These are phyloP conservation scores for Aureobasidium lini DNA, from an alignment of 2,329 filamentous ascomycete species.

Conservation along the genomic window DNA sequence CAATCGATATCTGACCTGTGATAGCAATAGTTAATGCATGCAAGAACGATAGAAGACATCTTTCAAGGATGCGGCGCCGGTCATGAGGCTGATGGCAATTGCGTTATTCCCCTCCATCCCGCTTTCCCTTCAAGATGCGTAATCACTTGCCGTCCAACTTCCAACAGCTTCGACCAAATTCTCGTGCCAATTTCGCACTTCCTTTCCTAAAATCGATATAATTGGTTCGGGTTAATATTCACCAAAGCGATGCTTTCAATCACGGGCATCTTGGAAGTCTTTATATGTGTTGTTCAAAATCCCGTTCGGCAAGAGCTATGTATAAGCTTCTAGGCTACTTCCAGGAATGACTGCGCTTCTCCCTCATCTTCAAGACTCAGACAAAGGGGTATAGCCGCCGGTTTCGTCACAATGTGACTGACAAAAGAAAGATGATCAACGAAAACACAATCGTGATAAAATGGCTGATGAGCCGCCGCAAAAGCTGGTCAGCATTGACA, in stretches of 20 bases:
- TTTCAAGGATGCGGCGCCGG: not conserved
- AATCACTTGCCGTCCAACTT: conserved; percentile 1
- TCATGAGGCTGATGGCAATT: not conserved
- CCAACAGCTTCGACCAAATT: not conserved
- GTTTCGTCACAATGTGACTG: not conserved
- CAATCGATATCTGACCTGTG: not conserved
- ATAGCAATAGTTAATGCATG: not conserved
- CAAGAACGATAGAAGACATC: not conserved
- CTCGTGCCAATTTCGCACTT: not conserved
- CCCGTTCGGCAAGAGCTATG: not conserved
- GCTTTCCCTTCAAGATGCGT: not conserved
- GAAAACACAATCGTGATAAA: not conserved
- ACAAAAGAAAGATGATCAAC: conserved; percentile 1
- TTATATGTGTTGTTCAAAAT: not conserved
- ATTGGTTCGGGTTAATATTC: too few species aligned
- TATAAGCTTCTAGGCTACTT: not conserved
- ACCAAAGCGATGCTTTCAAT: too few species aligned
- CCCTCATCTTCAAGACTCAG: not conserved
- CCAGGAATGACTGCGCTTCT: conserved; percentile 15
- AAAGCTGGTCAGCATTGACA: not conserved
- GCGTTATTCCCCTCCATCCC: conserved; percentile 4
- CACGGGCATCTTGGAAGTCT: not conserved
- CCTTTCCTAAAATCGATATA: not conserved
- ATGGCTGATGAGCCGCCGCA: conserved; percentile 4
- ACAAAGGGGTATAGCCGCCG: conserved; percentile 9